Conservation (phyloP, 768 basidiomycete species). For the Amanita fuliginea region DNA sequence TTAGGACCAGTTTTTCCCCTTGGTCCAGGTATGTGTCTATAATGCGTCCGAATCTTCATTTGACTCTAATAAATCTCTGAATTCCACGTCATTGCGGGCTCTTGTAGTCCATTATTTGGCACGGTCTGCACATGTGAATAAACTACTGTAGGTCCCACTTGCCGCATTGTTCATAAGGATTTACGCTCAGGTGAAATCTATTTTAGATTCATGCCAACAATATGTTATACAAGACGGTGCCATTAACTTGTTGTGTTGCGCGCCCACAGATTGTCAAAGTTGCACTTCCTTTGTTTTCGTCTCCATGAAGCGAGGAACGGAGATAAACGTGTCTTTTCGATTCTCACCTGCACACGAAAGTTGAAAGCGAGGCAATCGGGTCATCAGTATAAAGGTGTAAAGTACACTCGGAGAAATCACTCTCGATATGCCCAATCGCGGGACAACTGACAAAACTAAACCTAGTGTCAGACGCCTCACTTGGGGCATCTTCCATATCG, state of each 20-base stretch:
- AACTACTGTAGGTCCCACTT: too few species aligned
- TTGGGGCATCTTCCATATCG: conserved; percentile 26
- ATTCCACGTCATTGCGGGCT: too few species aligned
- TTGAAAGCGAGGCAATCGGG: neutral
- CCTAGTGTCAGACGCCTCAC: conserved; percentile 13
- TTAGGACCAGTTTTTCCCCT: too few species aligned
- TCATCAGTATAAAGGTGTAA: neutral
- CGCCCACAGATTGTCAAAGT: neutral
- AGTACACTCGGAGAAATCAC: neutral
- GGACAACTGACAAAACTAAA: neutral
- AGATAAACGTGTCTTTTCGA: neutral
- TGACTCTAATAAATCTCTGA: too few species aligned
- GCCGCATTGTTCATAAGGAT: too few species aligned
- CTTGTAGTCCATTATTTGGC: too few species aligned
- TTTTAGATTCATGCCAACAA: neutral
- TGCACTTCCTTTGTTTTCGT: neutral
- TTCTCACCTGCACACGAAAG: neutral
- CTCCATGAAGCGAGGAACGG: too few species aligned
- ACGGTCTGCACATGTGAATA: too few species aligned
- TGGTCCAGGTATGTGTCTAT: too few species aligned
- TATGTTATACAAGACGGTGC: neutral
- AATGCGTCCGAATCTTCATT: too few species aligned
- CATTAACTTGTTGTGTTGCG: neutral
- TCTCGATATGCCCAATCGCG: neutral
- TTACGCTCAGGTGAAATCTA: neutral